A percentile compares a stretch with the other conserved stretches of the same genome.
Evolutionary conservation across 1,284 basidiomycete species (phyloP).

Genomic region (Ceratobasidium papillatum): DNA sequence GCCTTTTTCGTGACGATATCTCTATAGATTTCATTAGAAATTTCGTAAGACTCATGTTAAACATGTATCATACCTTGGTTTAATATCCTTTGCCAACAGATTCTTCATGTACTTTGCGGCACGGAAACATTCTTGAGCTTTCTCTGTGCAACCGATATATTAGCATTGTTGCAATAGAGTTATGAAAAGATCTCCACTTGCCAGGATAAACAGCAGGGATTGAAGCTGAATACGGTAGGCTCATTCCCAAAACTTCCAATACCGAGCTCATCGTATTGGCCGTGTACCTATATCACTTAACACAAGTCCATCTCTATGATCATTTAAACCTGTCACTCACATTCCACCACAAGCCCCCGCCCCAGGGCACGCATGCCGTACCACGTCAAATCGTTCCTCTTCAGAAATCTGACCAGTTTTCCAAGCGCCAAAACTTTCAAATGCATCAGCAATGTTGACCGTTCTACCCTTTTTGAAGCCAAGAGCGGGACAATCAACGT

Average conservation of each 20-base stretch:
- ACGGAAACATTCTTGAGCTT: slow-evolving; percentile 83
- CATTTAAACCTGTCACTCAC: slow-evolving; percentile 67
- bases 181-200: slow-evolving; percentile 48
- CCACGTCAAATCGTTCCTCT: slow-evolving; percentile 80
- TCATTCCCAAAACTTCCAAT: slow-evolving; percentile 91
- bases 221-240: slow-evolving; percentile 87
- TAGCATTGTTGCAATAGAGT: neutral
- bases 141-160: slow-evolving; percentile 59
- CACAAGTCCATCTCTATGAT: neutral
- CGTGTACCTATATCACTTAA: slow-evolving; percentile 49
- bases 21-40: slow-evolving; percentile 50
- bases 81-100: slow-evolving; percentile 85
- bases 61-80: slow-evolving; percentile 67
- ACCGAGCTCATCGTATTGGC: slow-evolving; percentile 92
- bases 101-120: slow-evolving; percentile 85
- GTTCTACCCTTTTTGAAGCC: slow-evolving; percentile 79
- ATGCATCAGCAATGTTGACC: slow-evolving; percentile 84
- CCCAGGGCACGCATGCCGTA: slow-evolving; percentile 84
- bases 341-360: slow-evolving; percentile 82
- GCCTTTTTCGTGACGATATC: slow-evolving; percentile 92
- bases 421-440: slow-evolving; percentile 84
- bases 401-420: slow-evolving; percentile 77
- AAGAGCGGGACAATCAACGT: slow-evolving; percentile 80
- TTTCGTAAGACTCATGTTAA: neutral
- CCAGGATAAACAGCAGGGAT: slow-evolving; percentile 82